Evolutionary conservation across 2,329 filamentous ascomycete genomes (phyloP).

Genomic region (Orbilia ellipsospora): DNA sequence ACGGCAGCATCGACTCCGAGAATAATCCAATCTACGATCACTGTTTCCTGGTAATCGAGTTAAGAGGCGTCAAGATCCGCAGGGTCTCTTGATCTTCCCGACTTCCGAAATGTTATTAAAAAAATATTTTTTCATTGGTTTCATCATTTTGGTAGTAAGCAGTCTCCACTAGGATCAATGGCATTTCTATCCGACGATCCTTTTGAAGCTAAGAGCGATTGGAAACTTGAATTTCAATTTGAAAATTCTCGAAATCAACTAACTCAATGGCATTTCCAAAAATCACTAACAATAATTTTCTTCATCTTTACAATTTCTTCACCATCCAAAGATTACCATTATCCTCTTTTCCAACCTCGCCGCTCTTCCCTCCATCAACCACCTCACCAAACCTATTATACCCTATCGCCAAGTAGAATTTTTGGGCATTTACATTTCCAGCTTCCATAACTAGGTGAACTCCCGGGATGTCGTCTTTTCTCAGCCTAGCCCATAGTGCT

Average conservation of each 20-base stretch:
- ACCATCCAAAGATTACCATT: constrained; percentile 54
- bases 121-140: background rate
- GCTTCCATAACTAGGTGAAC: constrained; percentile 62
- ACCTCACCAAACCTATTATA: constrained; percentile 43
- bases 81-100: background rate
- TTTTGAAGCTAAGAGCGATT: background rate
- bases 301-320: constrained; percentile 39
- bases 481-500: constrained; percentile 58
- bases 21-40: constrained; percentile 5
- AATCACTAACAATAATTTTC: background rate
- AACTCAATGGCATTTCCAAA: background rate
- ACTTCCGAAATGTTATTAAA: background rate
- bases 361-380: constrained; percentile 48
- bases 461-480: constrained; percentile 58
- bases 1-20: constrained; percentile 28
- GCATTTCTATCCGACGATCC: constrained; percentile 5
- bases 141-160: background rate
- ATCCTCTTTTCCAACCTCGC: constrained; percentile 32
- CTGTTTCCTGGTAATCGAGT: constrained; percentile 18
- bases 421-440: constrained; percentile 59
- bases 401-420: constrained; percentile 50
- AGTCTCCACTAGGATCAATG: background rate
- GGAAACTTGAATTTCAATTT: background rate
- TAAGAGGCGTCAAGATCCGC: constrained; percentile 23
- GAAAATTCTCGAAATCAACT: background rate